phyloP scores from a whole-genome alignment of 345 rosid species.

The Salix koriyanagi region DNA sequence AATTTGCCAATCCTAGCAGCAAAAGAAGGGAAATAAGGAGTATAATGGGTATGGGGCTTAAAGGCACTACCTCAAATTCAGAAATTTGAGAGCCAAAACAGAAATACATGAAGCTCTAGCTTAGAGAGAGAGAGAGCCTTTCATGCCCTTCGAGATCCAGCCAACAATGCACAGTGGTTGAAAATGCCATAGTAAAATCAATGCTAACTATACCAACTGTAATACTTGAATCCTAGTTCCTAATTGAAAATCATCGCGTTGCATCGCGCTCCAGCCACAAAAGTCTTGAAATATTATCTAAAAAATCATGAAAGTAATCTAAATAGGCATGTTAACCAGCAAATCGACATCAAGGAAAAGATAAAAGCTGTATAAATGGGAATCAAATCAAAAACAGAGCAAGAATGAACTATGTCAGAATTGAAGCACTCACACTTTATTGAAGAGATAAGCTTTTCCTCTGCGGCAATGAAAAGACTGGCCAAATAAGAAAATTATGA shows the following conservation, averaged over 20 bases:
- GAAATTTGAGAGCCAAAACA: not conserved
- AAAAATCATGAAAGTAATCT: not conserved
- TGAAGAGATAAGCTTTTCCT: slow-evolving; percentile 86
- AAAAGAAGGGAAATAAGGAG: not conserved
- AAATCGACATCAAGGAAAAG: not conserved
- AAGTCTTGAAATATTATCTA: not conserved
- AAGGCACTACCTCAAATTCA: not conserved
- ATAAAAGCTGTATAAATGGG: not conserved
- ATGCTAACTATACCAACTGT: not conserved
- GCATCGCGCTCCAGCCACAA: not conserved
- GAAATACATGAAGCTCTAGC: not conserved
- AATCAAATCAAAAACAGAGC: not conserved
- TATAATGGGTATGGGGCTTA: not conserved
- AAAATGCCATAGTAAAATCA: not conserved
- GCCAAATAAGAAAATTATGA: not conserved
- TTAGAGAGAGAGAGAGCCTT: not conserved
- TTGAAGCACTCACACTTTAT: slow-evolving; percentile 51
- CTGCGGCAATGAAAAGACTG: slow-evolving; percentile 68
- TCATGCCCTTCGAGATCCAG: not conserved
- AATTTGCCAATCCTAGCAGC: not conserved
- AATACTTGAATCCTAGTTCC: not conserved
- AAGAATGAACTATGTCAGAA: not conserved
- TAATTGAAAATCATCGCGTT: not conserved
- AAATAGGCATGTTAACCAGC: not conserved
- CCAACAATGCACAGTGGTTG: not conserved